These are phyloP conservation scores for Penicillium simplicissimum DNA, from an alignment of 495 filamentous ascomycete genomes.

Conservation along the genomic window DNA sequence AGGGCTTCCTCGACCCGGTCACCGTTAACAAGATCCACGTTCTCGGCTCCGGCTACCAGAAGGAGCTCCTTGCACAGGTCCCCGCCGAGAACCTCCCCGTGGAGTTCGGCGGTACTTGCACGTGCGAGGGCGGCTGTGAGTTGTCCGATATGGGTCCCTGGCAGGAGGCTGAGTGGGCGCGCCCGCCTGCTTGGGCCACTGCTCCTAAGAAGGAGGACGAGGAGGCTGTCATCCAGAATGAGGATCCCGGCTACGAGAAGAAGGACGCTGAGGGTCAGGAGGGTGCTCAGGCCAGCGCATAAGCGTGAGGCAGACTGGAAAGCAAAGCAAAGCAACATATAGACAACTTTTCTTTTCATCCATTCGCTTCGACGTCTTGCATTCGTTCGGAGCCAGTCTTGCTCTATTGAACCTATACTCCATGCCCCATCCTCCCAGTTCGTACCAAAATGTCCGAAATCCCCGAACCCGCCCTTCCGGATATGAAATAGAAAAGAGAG, in stretches of 20 bases:
- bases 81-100: slow-evolving; percentile 88
- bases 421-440: not conserved
- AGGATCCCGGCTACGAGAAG: slow-evolving; percentile 35
- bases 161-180: slow-evolving; percentile 75
- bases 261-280: slow-evolving; percentile 34
- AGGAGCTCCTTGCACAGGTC: slow-evolving; percentile 79
- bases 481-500: slow-evolving; percentile 7
- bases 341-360: not conserved
- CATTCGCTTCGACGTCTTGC: slow-evolving; percentile 14
- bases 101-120: slow-evolving; percentile 80
- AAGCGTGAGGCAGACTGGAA: slow-evolving; percentile 15
- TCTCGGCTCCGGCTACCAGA: slow-evolving; percentile 76
- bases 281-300: slow-evolving; percentile 36
- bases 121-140: slow-evolving; percentile 80
- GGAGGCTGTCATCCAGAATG: slow-evolving; percentile 30
- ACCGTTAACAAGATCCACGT: slow-evolving; percentile 96
- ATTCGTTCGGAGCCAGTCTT: slow-evolving; percentile 9
- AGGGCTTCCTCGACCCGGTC: slow-evolving; percentile 91
- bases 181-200: slow-evolving; percentile 67
- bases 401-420: not conserved
- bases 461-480: not conserved
- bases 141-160: slow-evolving; percentile 91
- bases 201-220: slow-evolving; percentile 44
- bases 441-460: slow-evolving; percentile 8
- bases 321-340: slow-evolving; percentile 13